phyloP scores from a whole-genome alignment of 306 rosid species.

The Trifolium subterraneum region DNA sequence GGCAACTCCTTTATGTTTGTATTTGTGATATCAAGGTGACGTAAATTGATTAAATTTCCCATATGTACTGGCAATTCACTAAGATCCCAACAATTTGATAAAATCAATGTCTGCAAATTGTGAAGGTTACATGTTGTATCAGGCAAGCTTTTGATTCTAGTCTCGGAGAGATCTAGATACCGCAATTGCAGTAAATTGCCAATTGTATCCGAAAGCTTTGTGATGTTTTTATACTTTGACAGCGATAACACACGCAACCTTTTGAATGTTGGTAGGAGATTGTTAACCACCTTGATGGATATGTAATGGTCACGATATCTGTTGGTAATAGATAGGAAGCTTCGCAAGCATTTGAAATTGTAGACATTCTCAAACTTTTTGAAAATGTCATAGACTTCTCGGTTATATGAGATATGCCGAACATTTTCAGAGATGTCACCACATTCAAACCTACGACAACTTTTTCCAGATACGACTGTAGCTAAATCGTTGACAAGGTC shows the following conservation, averaged over 20 bases:
- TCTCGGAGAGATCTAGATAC: background rate
- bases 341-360: background rate
- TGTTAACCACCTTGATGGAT: background rate
- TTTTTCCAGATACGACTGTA: background rate
- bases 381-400: background rate
- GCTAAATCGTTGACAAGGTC: conserved; percentile 35
- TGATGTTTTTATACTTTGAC: background rate
- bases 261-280: background rate
- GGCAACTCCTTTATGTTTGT: background rate
- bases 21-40: background rate
- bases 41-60: background rate
- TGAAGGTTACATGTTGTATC: background rate
- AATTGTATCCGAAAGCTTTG: background rate
- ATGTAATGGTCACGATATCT: rapidly evolving
- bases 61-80: background rate
- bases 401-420: conserved; percentile 37
- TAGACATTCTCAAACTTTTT: background rate
- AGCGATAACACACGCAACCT: background rate
- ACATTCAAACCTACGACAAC: background rate
- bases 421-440: background rate
- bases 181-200: conserved; percentile 9
- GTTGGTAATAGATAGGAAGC: background rate
- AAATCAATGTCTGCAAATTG: conserved; percentile 15
- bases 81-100: background rate
- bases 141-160: background rate